Conservation (phyloP, 78 protist species). For the Tieghemostelium lacteum region DNA sequence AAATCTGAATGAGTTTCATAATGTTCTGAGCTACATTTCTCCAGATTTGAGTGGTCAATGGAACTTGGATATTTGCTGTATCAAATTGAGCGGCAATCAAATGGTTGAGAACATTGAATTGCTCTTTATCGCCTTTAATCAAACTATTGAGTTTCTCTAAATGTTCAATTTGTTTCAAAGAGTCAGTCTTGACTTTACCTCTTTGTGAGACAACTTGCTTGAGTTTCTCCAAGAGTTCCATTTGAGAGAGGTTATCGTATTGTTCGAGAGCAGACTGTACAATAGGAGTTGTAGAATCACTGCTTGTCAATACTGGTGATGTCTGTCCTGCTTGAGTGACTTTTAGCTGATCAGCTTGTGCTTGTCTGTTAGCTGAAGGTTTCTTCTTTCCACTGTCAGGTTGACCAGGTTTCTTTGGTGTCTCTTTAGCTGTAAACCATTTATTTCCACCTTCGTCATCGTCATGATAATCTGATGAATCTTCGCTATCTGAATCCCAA, state of each 20-base stretch:
- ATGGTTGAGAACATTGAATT: constrained; percentile 53
- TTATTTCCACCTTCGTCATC: background rate
- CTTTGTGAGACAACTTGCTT: constrained; percentile 53
- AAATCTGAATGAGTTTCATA: background rate
- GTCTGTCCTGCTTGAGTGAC: background rate
- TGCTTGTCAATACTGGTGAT: background rate
- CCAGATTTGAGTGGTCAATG: constrained; percentile 73
- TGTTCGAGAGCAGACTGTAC: no score
- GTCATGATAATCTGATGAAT: no score
- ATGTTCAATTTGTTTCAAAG: constrained; percentile 49
- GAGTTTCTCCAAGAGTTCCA: constrained; percentile 48
- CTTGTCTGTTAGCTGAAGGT: background rate
- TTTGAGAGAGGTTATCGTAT: constrained; percentile 30
- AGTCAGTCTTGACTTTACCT: constrained; percentile 77
- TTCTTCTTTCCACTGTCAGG: constrained; percentile 2
- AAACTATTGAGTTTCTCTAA: constrained; percentile 14
- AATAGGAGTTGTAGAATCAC: no score
- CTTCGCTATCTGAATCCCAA: no score
- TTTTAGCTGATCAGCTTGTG: background rate
- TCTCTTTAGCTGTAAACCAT: background rate
- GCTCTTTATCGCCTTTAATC: constrained; percentile 55
- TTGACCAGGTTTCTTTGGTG: background rate
- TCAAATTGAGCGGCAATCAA: constrained; percentile 82
- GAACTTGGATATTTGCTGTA: constrained; percentile 45
- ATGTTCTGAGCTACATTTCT: constrained; percentile 36